Percentiles rank a stretch among this genome's conserved stretches.
Evolutionary conservation across 352 stramenopile species (phyloP).

Genomic region (Globisporangium rhizosaccharum): DNA sequence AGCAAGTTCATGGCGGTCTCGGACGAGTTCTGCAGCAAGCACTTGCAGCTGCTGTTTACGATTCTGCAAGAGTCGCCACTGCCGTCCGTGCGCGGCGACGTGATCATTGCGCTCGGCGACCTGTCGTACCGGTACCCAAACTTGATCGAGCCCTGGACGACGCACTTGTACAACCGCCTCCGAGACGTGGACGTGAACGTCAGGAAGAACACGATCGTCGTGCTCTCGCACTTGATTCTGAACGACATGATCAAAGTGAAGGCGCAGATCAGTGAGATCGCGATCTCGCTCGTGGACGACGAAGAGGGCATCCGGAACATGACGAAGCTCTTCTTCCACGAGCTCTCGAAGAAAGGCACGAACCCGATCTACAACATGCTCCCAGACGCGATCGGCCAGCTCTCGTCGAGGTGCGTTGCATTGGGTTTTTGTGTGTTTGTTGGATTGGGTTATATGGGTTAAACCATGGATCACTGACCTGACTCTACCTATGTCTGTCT

Average conservation of each 20-base stretch:
- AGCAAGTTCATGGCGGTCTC: constrained; percentile 99
- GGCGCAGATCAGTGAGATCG: constrained; percentile 93
- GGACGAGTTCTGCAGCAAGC: constrained; percentile 92
- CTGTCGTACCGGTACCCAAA: constrained; percentile 98
- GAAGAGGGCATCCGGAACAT: constrained; percentile 91
- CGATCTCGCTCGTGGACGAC: constrained; percentile 93
- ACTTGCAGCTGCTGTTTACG: constrained; percentile 94
- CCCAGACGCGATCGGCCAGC: constrained; percentile 93
- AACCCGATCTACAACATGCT: constrained; percentile 99
- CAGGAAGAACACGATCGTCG: constrained; percentile 95
- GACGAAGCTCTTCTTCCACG: constrained; percentile 95
- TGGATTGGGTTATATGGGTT: too few species aligned
- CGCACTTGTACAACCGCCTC: constrained; percentile 92
- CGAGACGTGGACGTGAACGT: constrained; percentile 89
- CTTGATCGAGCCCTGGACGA: constrained; percentile 97
- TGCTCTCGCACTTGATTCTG: constrained; percentile 97
- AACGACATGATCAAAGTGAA: constrained; percentile 99
- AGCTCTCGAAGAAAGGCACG: constrained; percentile 94
- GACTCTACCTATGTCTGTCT: not conserved
- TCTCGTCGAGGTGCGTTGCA: constrained; percentile 63
- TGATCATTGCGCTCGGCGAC: constrained; percentile 96
- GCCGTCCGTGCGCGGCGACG: constrained; percentile 89
- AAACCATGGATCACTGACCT: too few species aligned
- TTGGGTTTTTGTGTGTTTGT: not conserved
- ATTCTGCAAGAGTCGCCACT: constrained; percentile 75